Percentiles rank a stretch among this genome's conserved stretches.
Evolutionary conservation across 1,284 basidiomycete genomes (phyloP).

Genomic region (Ganoderma leucocontextum): DNA sequence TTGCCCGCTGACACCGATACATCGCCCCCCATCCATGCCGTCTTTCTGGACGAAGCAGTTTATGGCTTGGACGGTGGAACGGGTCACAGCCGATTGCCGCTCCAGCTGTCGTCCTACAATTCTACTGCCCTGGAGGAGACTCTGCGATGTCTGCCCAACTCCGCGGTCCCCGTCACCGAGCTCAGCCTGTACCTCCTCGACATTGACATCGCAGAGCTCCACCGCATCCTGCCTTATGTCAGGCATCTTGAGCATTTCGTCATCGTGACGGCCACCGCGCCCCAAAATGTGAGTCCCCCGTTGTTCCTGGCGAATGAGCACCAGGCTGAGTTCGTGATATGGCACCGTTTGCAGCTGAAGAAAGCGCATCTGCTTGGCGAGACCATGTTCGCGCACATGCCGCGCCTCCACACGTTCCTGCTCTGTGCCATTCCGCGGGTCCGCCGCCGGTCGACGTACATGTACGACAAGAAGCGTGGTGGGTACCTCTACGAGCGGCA

Average conservation of each 20-base stretch:
- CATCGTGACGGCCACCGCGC: neutral
- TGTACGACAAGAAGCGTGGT: neutral
- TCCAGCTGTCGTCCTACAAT: neutral
- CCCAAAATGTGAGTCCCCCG: neutral
- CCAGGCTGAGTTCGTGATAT: neutral
- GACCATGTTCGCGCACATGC: slow-evolving; percentile 5
- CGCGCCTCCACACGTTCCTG: slow-evolving; percentile 1
- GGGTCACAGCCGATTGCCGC: neutral
- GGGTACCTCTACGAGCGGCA: neutral
- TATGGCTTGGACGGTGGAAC: neutral
- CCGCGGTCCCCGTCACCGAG: slow-evolving; percentile 1
- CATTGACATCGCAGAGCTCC: neutral
- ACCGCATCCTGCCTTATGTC: neutral
- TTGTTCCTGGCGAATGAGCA: neutral
- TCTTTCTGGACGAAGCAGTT: neutral
- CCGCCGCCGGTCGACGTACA: neutral
- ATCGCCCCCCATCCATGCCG: neutral
- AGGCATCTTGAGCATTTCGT: neutral
- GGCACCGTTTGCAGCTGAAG: neutral
- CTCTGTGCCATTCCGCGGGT: neutral
- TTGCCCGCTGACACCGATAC: neutral
- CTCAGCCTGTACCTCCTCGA: neutral
- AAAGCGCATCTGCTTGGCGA: neutral
- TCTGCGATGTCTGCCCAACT: neutral
- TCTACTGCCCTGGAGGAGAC: neutral